phyloP scores from a whole-genome alignment of 768 basidiomycete genomes.

The Podaxis sp. region DNA sequence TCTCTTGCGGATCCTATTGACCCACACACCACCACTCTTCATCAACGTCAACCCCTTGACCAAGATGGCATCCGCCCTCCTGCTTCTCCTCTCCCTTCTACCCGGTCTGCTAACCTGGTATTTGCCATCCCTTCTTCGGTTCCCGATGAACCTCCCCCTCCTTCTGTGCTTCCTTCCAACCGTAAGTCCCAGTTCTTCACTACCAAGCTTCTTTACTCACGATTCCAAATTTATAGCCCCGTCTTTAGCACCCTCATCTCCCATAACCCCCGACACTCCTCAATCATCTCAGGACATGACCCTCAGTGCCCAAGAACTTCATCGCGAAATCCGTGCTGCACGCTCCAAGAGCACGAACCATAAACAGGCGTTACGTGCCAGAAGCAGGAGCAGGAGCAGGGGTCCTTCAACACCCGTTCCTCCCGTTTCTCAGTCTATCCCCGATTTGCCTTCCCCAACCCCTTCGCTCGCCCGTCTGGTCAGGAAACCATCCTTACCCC shows the following conservation, averaged over 20 bases:
- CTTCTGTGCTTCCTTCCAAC: background rate
- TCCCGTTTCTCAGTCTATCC: background rate
- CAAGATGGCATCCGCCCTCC: conserved; percentile 11
- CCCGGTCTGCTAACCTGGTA: background rate
- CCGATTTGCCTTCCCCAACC: background rate
- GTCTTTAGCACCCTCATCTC: background rate
- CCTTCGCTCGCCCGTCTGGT: background rate
- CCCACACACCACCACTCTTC: conserved; percentile 13
- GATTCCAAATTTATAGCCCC: background rate
- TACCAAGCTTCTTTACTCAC: background rate
- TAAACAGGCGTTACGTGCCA: background rate
- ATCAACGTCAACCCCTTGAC: background rate
- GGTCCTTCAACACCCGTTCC: background rate
- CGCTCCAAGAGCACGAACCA: conserved; percentile 5
- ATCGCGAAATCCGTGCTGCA: background rate
- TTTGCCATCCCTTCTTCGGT: background rate
- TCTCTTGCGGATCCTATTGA: conserved; percentile 29
- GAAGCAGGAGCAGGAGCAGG: conserved; percentile 5
- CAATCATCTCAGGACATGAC: background rate
- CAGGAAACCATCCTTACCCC: background rate
- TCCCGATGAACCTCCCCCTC: background rate
- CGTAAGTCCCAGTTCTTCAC: background rate
- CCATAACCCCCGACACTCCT: background rate
- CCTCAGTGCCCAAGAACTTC: background rate
- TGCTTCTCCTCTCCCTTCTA: background rate